Evolutionary conservation across 306 rosid genomes (phyloP).

Genomic region (Cicer pinnatifidum): DNA sequence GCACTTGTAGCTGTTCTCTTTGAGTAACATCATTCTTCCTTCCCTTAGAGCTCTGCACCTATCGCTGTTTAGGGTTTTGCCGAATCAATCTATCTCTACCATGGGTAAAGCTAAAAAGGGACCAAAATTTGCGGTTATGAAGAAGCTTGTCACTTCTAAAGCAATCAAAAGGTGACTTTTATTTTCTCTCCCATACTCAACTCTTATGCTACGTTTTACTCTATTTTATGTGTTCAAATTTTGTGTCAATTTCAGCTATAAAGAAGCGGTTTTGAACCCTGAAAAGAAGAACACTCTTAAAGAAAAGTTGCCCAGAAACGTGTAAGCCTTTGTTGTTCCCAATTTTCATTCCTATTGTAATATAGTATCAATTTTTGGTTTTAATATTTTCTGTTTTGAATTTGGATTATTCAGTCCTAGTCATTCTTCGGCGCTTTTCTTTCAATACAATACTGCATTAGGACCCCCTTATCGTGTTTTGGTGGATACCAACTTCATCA

Average conservation of each 20-base stretch:
- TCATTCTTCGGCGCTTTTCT: constrained; percentile 81
- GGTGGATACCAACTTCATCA: constrained; percentile 95
- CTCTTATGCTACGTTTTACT: background rate
- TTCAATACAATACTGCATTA: constrained; percentile 76
- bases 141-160: too few species aligned
- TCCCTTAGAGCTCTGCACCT: too few species aligned
- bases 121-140: constrained; percentile 78
- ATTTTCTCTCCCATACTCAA: background rate
- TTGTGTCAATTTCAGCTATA: constrained; percentile 61
- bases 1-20: too few species aligned
- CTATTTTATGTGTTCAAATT: background rate
- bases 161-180: constrained; percentile 59
- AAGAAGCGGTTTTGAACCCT: constrained; percentile 82
- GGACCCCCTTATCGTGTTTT: constrained; percentile 92
- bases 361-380: background rate
- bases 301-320: constrained; percentile 78
- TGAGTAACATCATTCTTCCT: too few species aligned
- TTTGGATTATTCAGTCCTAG: constrained; percentile 61
- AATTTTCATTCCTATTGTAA: background rate
- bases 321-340: background rate
- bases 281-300: constrained; percentile 64
- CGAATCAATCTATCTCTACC: background rate
- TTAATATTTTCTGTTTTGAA: constrained; percentile 10
- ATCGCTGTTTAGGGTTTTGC: too few species aligned
- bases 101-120: constrained; percentile 87